Percentiles rank a stretch among this genome's conserved stretches.
Evolutionary conservation across 2,329 filamentous ascomycete genomes (phyloP).

Genomic region (Diplodia scrobiculata): DNA sequence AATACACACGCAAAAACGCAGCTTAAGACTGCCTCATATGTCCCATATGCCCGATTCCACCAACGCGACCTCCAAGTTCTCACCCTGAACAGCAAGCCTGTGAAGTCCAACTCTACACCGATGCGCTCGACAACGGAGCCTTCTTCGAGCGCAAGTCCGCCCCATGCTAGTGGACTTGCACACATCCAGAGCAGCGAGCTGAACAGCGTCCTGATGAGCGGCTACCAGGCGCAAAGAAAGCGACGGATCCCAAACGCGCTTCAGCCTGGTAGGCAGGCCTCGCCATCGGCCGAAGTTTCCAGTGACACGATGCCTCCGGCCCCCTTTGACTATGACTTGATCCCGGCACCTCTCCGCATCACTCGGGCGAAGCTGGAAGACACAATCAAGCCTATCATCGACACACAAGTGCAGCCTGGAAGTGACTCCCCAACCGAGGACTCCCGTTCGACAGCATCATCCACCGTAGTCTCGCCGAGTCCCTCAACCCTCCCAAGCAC

Average conservation of each 20-base stretch:
- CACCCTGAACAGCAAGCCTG: background rate
- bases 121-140: too few species aligned
- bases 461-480: too few species aligned
- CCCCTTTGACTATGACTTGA: background rate
- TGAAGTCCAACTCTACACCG: too few species aligned
- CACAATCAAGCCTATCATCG: background rate
- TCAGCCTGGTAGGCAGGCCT: background rate
- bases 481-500: too few species aligned
- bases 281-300: background rate
- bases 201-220: background rate
- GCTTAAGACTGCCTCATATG: background rate
- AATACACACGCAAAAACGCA: background rate
- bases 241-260: background rate
- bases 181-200: background rate
- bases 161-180: background rate
- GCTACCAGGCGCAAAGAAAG: background rate
- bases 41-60: constrained; percentile 1
- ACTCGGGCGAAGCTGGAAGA: background rate
- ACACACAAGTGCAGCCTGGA: background rate
- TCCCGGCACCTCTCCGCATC: background rate
- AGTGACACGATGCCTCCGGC: background rate
- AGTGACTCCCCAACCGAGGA: too few species aligned
- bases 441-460: too few species aligned
- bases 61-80: background rate
- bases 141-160: background rate